A percentile compares a stretch with the other conserved stretches of the same genome.
Conservation (phyloP, 139 green algal species). For the Protoeuglena noctilucae region DNA sequence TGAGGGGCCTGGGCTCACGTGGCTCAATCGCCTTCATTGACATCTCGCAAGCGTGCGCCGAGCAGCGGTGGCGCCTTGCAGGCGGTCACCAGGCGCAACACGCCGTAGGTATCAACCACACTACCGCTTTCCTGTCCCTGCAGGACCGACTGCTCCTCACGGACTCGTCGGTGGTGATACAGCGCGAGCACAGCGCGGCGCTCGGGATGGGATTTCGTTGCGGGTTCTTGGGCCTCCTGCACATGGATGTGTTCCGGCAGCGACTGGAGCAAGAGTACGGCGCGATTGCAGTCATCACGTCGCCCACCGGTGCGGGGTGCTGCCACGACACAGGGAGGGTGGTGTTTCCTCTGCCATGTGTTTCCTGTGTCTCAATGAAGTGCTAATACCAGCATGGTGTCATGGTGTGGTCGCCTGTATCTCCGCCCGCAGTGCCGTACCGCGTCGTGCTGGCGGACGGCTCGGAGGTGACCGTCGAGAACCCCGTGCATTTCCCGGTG, state of each 20-base stretch:
- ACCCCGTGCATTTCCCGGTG: neutral
- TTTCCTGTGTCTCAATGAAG: too few relatives aligned
- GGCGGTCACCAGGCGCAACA: too few relatives aligned
- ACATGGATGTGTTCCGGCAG: constrained; percentile 86
- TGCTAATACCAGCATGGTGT: too few relatives aligned
- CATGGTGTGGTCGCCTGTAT: too few relatives aligned
- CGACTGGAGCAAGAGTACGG: constrained; percentile 10
- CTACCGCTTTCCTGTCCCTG: too few relatives aligned
- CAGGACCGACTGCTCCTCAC: constrained; percentile 73
- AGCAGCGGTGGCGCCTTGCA: too few relatives aligned
- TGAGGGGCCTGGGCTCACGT: too few relatives aligned
- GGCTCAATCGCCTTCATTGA: too few relatives aligned
- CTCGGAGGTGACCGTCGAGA: neutral
- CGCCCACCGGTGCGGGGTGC: constrained; percentile 40
- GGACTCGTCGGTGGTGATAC: constrained; percentile 60
- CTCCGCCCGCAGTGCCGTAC: constrained; percentile 84
- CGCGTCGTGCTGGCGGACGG: constrained; percentile 24
- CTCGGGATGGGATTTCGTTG: constrained; percentile 29
- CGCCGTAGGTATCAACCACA: too few relatives aligned
- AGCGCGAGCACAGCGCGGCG: constrained; percentile 62
- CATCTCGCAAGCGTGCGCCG: too few relatives aligned
- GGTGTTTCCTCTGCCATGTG: constrained; percentile 56
- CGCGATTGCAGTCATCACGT: neutral
- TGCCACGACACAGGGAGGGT: constrained; percentile 59
- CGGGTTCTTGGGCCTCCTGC: constrained; percentile 77